A percentile compares a stretch with the other conserved stretches of the same genome.
Evolutionary conservation across 2,329 filamentous ascomycete genomes (phyloP).

Genomic region (Aspergillus novofumigatus): DNA sequence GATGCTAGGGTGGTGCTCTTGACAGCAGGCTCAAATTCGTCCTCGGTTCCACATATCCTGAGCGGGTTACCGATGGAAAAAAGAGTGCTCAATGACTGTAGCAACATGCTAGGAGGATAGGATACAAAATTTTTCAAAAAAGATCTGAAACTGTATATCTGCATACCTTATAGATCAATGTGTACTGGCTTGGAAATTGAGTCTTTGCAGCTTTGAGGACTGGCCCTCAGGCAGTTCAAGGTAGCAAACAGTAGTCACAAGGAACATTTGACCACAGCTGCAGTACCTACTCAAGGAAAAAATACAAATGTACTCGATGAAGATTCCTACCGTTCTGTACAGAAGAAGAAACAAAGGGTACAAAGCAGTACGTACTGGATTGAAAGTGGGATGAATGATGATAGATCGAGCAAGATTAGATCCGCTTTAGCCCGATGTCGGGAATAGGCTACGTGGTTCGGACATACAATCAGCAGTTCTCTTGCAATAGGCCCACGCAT

Average conservation of each 20-base stretch:
- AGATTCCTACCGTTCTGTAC: background rate
- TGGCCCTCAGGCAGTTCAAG: background rate
- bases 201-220: background rate
- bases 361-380: background rate
- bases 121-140: too few species aligned
- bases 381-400: slow-evolving; percentile 10
- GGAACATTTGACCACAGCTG: background rate
- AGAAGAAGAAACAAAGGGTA: background rate
- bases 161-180: background rate
- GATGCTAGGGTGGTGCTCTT: slow-evolving; percentile 7
- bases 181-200: background rate
- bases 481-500: too few species aligned
- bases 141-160: background rate
- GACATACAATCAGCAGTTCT: background rate
- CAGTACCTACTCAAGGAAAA: too few species aligned
- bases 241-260: too few species aligned
- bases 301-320: too few species aligned
- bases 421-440: slow-evolving; percentile 22
- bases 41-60: slow-evolving; percentile 12
- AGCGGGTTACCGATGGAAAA: background rate
- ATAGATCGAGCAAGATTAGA: slow-evolving; percentile 16
- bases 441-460: slow-evolving; percentile 3
- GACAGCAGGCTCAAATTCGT: slow-evolving; percentile 15
- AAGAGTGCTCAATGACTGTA: background rate
- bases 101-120: background rate